Percentiles rank a stretch among this genome's conserved stretches.
Evolutionary conservation across 208 protist genomes (phyloP).

Genomic region (Tritrichomonas musculus): DNA sequence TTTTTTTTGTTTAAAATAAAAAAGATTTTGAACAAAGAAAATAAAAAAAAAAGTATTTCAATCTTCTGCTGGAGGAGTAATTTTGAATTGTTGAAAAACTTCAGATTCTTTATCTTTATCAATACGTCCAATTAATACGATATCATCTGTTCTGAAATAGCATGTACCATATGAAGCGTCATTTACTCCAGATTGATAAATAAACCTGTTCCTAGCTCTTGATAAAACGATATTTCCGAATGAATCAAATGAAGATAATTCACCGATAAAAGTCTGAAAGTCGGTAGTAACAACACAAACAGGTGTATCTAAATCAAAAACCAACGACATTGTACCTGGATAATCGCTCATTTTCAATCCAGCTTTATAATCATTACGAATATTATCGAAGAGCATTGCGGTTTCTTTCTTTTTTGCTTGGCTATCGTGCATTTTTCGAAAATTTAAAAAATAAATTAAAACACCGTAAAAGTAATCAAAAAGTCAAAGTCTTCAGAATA

Average conservation of each 20-base stretch:
- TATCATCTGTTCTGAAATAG: not conserved
- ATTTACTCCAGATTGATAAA: not conserved
- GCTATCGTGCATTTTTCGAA: no score
- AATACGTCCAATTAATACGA: not conserved
- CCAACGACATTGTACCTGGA: not conserved
- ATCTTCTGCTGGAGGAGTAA: no score
- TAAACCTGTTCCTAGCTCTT: not conserved
- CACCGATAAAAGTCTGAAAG: not conserved
- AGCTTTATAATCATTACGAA: not conserved
- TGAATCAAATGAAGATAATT: not conserved
- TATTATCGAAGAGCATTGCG: not conserved
- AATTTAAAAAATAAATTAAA: no score
- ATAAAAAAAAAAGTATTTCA: no score
- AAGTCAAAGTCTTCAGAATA: no score
- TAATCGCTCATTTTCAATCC: not conserved
- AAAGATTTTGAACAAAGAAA: no score
- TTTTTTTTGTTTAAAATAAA: no score
- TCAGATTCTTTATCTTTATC: conserved; percentile 6
- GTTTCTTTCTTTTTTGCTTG: not conserved
- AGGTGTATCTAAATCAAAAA: not conserved
- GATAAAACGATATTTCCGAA: not conserved
- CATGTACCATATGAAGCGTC: not conserved
- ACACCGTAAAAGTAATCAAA: no score
- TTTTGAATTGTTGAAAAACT: not conserved
- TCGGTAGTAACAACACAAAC: not conserved